These are phyloP conservation scores for Daedaleopsis sinensis DNA, from an alignment of 768 basidiomycete genomes.

Conservation along the genomic window DNA sequence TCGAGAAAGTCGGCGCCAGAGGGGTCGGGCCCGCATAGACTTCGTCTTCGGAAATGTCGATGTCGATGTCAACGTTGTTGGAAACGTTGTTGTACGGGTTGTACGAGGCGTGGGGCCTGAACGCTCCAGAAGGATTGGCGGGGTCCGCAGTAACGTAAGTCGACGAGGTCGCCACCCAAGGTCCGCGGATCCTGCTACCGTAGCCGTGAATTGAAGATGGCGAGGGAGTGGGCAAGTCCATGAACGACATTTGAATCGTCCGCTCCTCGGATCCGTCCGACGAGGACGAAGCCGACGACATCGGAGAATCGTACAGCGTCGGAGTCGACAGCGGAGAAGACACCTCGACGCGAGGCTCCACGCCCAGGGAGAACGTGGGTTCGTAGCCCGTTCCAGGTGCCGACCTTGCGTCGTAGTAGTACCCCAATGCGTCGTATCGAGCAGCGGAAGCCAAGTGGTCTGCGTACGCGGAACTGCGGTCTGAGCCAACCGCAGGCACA, in stretches of 20 bases:
- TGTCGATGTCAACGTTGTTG: background rate
- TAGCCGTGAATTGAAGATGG: background rate
- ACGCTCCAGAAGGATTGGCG: slow-evolving; percentile 12
- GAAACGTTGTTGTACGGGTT: background rate
- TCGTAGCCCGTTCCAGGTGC: slow-evolving; percentile 12
- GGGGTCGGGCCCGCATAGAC: slow-evolving; percentile 2
- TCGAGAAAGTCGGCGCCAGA: background rate
- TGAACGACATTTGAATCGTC: slow-evolving; percentile 26
- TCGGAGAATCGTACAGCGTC: slow-evolving; percentile 30
- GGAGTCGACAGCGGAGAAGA: slow-evolving; percentile 31
- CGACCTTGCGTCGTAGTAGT: slow-evolving; percentile 7
- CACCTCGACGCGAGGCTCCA: slow-evolving; percentile 13
- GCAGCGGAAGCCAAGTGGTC: slow-evolving; percentile 3
- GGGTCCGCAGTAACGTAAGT: slow-evolving; percentile 16
- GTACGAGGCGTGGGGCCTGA: background rate
- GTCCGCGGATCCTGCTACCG: background rate
- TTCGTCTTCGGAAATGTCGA: background rate
- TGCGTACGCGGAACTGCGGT: slow-evolving; percentile 4
- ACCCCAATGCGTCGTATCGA: background rate
- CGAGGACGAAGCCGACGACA: slow-evolving; percentile 30
- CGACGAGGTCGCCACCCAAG: slow-evolving; percentile 13
- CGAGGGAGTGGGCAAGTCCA: slow-evolving; percentile 21
- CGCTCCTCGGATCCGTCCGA: slow-evolving; percentile 32
- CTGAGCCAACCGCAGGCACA: slow-evolving; percentile 17
- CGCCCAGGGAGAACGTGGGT: slow-evolving; percentile 6